Evolutionary conservation across 1,284 basidiomycete species (phyloP), one percentile per base, ranked within the genome.

Genomic region (Naganishia sp.): DNA sequence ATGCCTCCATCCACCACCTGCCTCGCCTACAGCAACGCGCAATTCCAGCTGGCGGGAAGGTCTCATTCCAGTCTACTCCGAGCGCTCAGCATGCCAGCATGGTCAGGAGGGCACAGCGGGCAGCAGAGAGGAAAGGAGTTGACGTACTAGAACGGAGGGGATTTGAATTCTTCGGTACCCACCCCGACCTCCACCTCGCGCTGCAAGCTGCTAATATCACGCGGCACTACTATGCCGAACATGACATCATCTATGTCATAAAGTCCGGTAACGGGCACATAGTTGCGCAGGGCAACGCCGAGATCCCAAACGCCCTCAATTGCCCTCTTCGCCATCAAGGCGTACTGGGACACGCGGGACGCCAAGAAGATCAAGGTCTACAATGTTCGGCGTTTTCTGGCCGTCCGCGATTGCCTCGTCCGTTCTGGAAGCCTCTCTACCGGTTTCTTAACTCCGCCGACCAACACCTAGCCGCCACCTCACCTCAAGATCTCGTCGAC

Each of bases 301-400:
- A 49, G 6, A n/a, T 49, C 48, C 48, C 21, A n/a, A 49, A 49
- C 48, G 48, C 48, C 21, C n/a, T 49, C 21, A n/a, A 49, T n/a
- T 11, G 21, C 11, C 21, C 48, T n/a, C 48, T 21, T 23, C 10
- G 48, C 48, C 21, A 21, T 49, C 48, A 11, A 6, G 21, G 25
- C 21, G 21, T 49, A 49, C 21, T 49, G 48, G 48, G 21, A 21
- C 21, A 11, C 10, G 4, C 6, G 21, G 25, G 21, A 49, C n/a
- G 21, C 48, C n/a, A 21, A 25, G 48, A 25, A 49, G 6, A 49
- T 49, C 21, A 49, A 49, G 21, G n/a, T 11, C 48, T 49, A 23
- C 11, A 23, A 23, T n/a, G 21, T 49, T n/a, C 48, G 48, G 10
- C 48, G 21, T 25, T 49, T n/a, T n/a, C 21, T 49, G 16, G 48